Percentiles rank a stretch among this genome's conserved stretches.
phyloP scores from a whole-genome alignment of 805 yeast species.

The Candida cerambycidarum region DNA sequence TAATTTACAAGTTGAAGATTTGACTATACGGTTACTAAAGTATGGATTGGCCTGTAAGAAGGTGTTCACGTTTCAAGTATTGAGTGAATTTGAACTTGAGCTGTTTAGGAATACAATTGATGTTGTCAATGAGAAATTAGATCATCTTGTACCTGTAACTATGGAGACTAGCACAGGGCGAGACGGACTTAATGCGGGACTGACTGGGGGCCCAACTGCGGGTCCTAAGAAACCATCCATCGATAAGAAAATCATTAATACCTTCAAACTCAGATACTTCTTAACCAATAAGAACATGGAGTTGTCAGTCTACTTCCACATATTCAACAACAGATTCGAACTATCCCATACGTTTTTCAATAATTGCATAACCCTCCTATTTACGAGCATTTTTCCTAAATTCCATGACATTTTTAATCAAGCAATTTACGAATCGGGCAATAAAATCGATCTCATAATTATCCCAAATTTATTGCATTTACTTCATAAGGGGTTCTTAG shows the following conservation, averaged over 20 bases:
- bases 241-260: constrained; percentile 2
- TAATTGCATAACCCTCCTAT: constrained; percentile 2
- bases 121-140: not conserved
- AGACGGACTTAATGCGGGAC: no score
- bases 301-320: constrained; percentile 10
- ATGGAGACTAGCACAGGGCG: no score
- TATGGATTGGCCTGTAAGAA: not conserved
- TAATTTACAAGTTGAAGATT: constrained; percentile 8
- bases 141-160: no score
- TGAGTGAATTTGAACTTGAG: not conserved
- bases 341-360: constrained; percentile 2
- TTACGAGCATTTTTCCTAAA: constrained; percentile 4
- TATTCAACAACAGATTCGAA: constrained; percentile 4
- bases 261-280: constrained; percentile 2
- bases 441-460: constrained; percentile 8
- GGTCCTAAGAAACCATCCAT: no score
- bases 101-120: not conserved
- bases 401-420: constrained; percentile 3
- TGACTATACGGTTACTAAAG: constrained; percentile 6
- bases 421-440: not conserved
- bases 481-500: constrained; percentile 8
- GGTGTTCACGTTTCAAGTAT: not conserved
- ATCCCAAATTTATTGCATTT: constrained; percentile 12
- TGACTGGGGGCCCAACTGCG: no score
- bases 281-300: constrained; percentile 1